Percentiles rank a stretch among this genome's conserved stretches.
These are phyloP conservation scores for Yamadazyma diddensiae DNA, from an alignment of 1,139 yeast species.

Conservation along the genomic window DNA sequence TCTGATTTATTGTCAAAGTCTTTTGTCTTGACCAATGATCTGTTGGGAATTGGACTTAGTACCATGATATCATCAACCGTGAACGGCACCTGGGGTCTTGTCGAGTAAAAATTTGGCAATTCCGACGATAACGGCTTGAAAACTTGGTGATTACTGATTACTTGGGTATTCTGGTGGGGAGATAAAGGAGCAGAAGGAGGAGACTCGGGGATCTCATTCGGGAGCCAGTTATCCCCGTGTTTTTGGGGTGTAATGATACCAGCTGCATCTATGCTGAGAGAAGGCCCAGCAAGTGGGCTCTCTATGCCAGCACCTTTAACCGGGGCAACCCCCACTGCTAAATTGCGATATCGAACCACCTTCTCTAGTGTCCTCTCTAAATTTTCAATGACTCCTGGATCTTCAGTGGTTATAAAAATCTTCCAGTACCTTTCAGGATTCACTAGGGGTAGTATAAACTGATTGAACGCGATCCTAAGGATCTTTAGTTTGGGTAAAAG, in stretches of 20 bases:
- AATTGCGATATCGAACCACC: slow-evolving; percentile 46
- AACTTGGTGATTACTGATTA: slow-evolving; percentile 7
- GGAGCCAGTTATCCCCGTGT: background rate
- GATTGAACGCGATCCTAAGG: slow-evolving; percentile 48
- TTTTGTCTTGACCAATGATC: background rate
- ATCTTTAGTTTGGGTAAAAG: slow-evolving; percentile 59
- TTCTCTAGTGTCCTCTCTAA: slow-evolving; percentile 38
- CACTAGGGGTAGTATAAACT: slow-evolving; percentile 61
- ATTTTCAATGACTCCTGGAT: slow-evolving; percentile 25
- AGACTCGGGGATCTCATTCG: slow-evolving; percentile 36
- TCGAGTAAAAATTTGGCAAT: too few relatives aligned
- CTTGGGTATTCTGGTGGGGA: slow-evolving; percentile 23
- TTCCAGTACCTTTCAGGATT: slow-evolving; percentile 77
- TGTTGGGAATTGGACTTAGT: slow-evolving; percentile 20
- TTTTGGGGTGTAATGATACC: background rate
- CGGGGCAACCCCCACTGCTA: slow-evolving; percentile 18
- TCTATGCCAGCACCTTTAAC: background rate
- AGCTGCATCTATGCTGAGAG: background rate
- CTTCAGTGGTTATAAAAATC: slow-evolving; percentile 44
- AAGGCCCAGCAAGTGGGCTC: background rate
- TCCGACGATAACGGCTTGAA: too few relatives aligned
- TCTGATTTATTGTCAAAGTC: slow-evolving; percentile 22
- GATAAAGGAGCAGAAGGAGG: slow-evolving; percentile 48
- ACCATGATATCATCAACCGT: too few relatives aligned
- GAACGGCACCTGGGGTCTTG: too few relatives aligned